Evolutionary conservation across 148 eudicot genomes (phyloP), one percentile per base, ranked within the genome.

Genomic region (Chenopodium suecicum): DNA sequence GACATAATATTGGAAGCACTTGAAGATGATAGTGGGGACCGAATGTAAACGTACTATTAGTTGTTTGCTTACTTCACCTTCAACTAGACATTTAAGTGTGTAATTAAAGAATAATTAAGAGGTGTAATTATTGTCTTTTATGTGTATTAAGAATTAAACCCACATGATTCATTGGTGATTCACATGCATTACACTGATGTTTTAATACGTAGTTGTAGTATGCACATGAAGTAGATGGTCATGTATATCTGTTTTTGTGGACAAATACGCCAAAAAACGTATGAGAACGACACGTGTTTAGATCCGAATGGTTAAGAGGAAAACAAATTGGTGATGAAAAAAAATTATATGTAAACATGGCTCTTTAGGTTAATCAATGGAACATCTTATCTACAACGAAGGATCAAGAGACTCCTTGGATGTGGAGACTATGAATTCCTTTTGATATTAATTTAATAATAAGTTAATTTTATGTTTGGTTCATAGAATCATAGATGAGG

Each of bases 111-210:
- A 41, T 41, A 41, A 41, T 37, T 37, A 41, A 41, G 44, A 41
- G 44, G 44, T 41, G 62, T 56, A 12, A 13, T 56, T 12, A 56
- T 56, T 19, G 63, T 58, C 27, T 20, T 62, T 62, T 20, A 62
- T 22, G 66, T 62, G 66, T 62, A 62, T 62, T 62, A 20, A 62
- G 23, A 62, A 62, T 32, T 47, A 62, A 13, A 32, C 48, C 75
- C 81, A 79, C 81, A 79, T 70, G 81, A 69, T 9, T 64, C 70
- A 23, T 9, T 67, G 32, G 5, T 54, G 9, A 79, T 79, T 50
- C 75, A 79, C 76, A 79, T 79, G 76, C 37, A 71, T 56, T n/a
- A 79, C 76, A 60, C n/a, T 79, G 70, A 7, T 58, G 22, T 52
- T 37, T 79, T 65, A 8, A 64, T 63, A 29, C 54, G 67, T 63